These are phyloP conservation scores for Melampsora americana DNA, from an alignment of 1,284 basidiomycete species.

Conservation along the genomic window DNA sequence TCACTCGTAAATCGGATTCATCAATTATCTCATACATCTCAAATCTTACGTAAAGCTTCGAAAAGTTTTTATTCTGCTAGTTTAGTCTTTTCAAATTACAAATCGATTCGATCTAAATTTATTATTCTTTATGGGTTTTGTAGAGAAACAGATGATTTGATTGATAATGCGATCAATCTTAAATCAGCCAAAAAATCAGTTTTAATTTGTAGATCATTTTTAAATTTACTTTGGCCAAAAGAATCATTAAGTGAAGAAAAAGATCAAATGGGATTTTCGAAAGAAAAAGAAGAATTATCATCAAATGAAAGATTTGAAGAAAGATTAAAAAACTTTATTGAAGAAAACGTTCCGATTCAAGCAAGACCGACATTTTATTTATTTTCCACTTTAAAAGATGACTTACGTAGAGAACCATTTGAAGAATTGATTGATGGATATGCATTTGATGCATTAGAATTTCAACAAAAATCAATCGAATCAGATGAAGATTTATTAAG, in stretches of 20 bases:
- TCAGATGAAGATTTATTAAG: constrained; percentile 54
- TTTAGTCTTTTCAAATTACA: constrained; percentile 45
- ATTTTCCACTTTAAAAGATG: constrained; percentile 53
- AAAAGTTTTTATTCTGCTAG: constrained; percentile 48
- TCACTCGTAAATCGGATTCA: neutral
- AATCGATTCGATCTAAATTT: constrained; percentile 32
- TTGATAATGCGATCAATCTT: constrained; percentile 49
- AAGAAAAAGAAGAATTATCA: constrained; percentile 33
- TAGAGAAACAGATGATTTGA: constrained; percentile 52
- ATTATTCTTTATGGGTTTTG: constrained; percentile 48
- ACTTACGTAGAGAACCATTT: constrained; percentile 55
- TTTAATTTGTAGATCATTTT: constrained; percentile 43
- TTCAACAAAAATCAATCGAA: constrained; percentile 52
- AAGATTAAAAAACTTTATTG: constrained; percentile 46
- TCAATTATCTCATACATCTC: constrained; percentile 20
- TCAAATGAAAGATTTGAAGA: constrained; percentile 41
- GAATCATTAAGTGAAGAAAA: neutral
- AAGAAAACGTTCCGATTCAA: constrained; percentile 45
- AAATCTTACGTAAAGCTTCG: constrained; percentile 45
- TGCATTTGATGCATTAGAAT: constrained; percentile 53
- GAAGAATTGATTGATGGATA: constrained; percentile 56
- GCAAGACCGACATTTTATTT: constrained; percentile 54
- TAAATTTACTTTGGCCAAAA: constrained; percentile 46
- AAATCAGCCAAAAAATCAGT: constrained; percentile 46
- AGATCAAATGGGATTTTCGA: neutral